Conservation (phyloP, 805 yeast genomes). For the Teunomyces kruisii region DNA sequence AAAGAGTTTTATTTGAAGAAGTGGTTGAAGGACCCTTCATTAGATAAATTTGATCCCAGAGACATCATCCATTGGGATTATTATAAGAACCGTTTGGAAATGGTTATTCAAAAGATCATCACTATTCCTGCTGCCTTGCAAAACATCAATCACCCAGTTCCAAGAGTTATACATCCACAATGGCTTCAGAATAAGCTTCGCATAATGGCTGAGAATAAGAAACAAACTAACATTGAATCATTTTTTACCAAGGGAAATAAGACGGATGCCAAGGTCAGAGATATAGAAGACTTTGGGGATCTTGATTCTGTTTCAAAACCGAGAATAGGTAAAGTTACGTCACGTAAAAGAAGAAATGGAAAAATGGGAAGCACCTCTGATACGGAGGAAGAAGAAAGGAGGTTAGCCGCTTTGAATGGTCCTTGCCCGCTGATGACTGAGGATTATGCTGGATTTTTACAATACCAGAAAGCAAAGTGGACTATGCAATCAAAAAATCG, state of each 20-base stretch:
- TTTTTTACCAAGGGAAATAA: conserved; percentile 48
- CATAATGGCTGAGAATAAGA: conserved; percentile 60
- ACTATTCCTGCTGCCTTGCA: conserved; percentile 98
- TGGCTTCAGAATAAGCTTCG: conserved; percentile 77
- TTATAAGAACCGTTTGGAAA: conserved; percentile 85
- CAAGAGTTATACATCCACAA: conserved; percentile 89
- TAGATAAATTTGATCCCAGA: conserved; percentile 84
- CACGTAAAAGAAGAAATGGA: conserved; percentile 43
- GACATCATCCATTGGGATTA: conserved; percentile 91
- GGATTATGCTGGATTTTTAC: conserved; percentile 67
- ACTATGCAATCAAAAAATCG: conserved; percentile 68
- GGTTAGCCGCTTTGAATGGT: conserved; percentile 47
- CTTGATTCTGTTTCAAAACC: conserved; percentile 25
- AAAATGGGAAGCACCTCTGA: conserved; percentile 17
- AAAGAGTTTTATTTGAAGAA: conserved; percentile 74
- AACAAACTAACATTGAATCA: conserved; percentile 63
- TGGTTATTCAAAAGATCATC: conserved; percentile 91
- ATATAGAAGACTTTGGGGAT: conserved; percentile 73
- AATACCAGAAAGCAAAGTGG: conserved; percentile 89
- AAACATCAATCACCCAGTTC: conserved; percentile 85
- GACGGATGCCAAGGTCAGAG: conserved; percentile 33
- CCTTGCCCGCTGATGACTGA: conserved; percentile 65
- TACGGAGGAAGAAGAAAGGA: conserved; percentile 48
- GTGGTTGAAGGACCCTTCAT: conserved; percentile 80
- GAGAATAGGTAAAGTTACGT: conserved; percentile 46